These are phyloP conservation scores for Rhexocercosporidium sp. DNA, from an alignment of 2,329 filamentous ascomycete species.

Conservation along the genomic window DNA sequence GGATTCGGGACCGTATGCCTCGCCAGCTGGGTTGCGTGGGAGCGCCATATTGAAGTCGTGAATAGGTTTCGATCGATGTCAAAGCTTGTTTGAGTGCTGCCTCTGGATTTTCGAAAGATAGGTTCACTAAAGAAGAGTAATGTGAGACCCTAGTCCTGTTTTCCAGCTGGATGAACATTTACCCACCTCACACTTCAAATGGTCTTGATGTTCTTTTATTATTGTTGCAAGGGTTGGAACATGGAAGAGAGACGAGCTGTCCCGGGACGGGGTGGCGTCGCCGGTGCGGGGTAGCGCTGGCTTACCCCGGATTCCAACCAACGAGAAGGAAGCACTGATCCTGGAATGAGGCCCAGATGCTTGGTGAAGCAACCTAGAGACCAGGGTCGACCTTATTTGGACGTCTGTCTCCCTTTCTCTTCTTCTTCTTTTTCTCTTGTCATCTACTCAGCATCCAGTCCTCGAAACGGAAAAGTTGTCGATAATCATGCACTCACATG, in stretches of 20 bases:
- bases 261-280: slow-evolving; percentile 2
- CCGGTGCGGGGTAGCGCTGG: slow-evolving; percentile 20
- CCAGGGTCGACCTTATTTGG: slow-evolving; percentile 20
- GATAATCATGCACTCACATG: neutral
- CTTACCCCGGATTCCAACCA: slow-evolving; percentile 21
- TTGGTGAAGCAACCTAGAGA: slow-evolving; percentile 5
- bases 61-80: neutral
- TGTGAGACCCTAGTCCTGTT: neutral
- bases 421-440: neutral
- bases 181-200: no score
- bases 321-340: slow-evolving; percentile 7
- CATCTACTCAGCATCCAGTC: neutral
- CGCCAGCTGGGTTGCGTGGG: slow-evolving; percentile 16
- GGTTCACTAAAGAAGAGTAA: neutral
- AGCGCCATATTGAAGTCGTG: slow-evolving; percentile 14
- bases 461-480: neutral
- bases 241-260: neutral
- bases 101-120: neutral
- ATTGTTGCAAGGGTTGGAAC: neutral
- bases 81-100: neutral
- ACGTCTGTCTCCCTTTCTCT: slow-evolving; percentile 18
- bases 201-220: no score
- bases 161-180: neutral
- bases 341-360: no score
- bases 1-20: slow-evolving; percentile 13